A percentile compares a stretch with the other conserved stretches of the same genome.
Evolutionary conservation across 768 basidiomycete genomes (phyloP).

Genomic region (Tylopilus vinaceipallidus): DNA sequence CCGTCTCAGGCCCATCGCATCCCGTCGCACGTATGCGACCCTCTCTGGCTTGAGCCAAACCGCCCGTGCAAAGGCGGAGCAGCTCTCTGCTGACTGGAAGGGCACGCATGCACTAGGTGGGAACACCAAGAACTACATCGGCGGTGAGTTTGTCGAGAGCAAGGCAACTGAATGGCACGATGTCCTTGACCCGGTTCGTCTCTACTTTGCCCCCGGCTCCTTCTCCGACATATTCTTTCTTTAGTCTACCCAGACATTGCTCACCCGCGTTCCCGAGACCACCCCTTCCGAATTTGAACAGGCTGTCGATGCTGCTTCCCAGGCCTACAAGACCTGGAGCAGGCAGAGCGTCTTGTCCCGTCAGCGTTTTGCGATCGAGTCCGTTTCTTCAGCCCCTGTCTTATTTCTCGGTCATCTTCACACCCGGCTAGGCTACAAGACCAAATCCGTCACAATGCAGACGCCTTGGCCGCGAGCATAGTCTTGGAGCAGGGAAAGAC

Average conservation of each 20-base stretch:
- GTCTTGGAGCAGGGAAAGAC: constrained; percentile 98
- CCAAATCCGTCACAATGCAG: constrained; percentile 80
- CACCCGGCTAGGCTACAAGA: constrained; percentile 68
- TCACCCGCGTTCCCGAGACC: constrained; percentile 89
- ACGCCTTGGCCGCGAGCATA: constrained; percentile 84
- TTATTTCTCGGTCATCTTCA: constrained; percentile 3
- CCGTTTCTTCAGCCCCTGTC: constrained; percentile 28
- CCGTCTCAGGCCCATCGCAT: constrained; percentile 12
- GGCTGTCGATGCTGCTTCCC: constrained; percentile 79
- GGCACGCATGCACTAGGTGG: constrained; percentile 87
- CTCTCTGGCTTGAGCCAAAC: constrained; percentile 49
- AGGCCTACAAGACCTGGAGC: constrained; percentile 90
- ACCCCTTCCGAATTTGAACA: constrained; percentile 76
- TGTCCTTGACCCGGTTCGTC: constrained; percentile 81
- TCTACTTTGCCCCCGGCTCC: background rate
- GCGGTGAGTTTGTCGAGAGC: constrained; percentile 86
- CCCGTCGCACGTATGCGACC: constrained; percentile 43
- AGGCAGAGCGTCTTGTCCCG: constrained; percentile 79
- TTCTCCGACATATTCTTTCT: background rate
- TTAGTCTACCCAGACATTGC: constrained; percentile 86
- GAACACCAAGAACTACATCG: constrained; percentile 89
- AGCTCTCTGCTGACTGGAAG: constrained; percentile 74
- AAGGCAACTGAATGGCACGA: constrained; percentile 78
- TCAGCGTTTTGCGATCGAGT: constrained; percentile 90
- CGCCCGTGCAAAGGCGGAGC: constrained; percentile 63